Conservation (phyloP, 371 early-diverging fungal species). For the Actinomucor elegans region DNA sequence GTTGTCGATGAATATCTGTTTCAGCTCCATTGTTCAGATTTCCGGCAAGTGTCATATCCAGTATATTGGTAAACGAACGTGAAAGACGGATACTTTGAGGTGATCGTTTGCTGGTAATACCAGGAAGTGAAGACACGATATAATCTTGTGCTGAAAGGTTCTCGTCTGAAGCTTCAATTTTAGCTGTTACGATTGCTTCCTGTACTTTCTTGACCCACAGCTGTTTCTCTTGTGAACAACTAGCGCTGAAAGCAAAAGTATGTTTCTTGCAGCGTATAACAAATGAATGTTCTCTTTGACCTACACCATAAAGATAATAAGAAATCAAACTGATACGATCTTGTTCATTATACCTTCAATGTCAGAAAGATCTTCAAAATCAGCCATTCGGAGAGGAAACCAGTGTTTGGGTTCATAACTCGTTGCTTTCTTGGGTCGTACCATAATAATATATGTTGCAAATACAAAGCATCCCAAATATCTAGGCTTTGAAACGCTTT, state of each 20-base stretch:
- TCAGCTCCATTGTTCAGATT: background rate
- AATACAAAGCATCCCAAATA: conserved; percentile 60
- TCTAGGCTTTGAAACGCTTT: conserved; percentile 36
- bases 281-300: conserved; percentile 37
- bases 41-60: conserved; percentile 11
- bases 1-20: too few species aligned
- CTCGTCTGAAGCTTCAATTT: conserved; percentile 9
- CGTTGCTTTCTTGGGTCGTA: conserved; percentile 53
- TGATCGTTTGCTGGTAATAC: conserved; percentile 18
- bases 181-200: conserved; percentile 29
- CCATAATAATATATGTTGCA: conserved; percentile 50
- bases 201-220: conserved; percentile 38
- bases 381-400: conserved; percentile 54
- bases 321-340: background rate
- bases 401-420: conserved; percentile 59
- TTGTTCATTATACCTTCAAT: conserved; percentile 28
- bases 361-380: conserved; percentile 43
- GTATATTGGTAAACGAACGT: conserved; percentile 31
- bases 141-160: conserved; percentile 16
- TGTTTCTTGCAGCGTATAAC: conserved; percentile 42
- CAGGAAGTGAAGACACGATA: conserved; percentile 34
- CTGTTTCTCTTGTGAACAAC: conserved; percentile 45
- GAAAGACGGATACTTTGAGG: conserved; percentile 19
- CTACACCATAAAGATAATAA: conserved; percentile 7
- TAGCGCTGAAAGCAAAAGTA: conserved; percentile 45